These are phyloP conservation scores for Jaenimonas drosophilae DNA, from an alignment of 208 protist genomes.

Conservation along the genomic window DNA sequence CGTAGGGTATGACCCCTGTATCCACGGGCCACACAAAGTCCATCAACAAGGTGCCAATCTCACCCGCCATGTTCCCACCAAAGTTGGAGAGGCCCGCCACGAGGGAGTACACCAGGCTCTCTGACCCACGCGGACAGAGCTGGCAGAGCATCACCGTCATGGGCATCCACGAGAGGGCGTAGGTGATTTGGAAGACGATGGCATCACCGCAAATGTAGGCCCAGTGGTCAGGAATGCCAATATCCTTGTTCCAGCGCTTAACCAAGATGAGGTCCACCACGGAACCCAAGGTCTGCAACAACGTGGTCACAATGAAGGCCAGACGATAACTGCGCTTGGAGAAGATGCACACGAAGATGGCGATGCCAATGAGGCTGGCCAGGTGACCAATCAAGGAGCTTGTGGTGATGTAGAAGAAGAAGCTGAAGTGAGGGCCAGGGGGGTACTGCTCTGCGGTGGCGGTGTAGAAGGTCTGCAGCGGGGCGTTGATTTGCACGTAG, in stretches of 20 bases:
- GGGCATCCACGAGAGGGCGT: conserved; percentile 69
- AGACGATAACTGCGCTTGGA: conserved; percentile 27
- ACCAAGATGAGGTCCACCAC: conserved; percentile 60
- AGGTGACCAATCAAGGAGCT: conserved; percentile 18
- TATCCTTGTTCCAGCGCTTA: conserved; percentile 47
- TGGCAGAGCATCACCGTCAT: conserved; percentile 56
- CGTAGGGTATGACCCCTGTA: no score
- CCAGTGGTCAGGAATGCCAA: conserved; percentile 42
- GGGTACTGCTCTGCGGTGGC: conserved; percentile 17
- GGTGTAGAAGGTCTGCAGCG: conserved; percentile 43
- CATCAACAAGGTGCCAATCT: conserved; percentile 35
- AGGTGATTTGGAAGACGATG: conserved; percentile 35
- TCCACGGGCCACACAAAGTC: conserved; percentile 24
- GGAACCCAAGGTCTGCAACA: background rate
- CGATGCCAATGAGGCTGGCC: conserved; percentile 20
- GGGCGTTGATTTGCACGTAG: conserved; percentile 29
- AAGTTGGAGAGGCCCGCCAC: conserved; percentile 72
- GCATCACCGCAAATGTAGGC: conserved; percentile 68
- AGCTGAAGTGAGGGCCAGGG: conserved; percentile 32
- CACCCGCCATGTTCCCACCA: conserved; percentile 23
- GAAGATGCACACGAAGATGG: conserved; percentile 29
- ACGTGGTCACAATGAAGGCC: conserved; percentile 14
- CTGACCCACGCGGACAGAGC: conserved; percentile 60
- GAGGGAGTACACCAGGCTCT: conserved; percentile 63
- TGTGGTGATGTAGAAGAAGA: conserved; percentile 40